Evolutionary conservation across 441 rosid genomes (phyloP), one percentile per base, ranked within the genome.

Genomic region (Syzygium syzygioides): DNA sequence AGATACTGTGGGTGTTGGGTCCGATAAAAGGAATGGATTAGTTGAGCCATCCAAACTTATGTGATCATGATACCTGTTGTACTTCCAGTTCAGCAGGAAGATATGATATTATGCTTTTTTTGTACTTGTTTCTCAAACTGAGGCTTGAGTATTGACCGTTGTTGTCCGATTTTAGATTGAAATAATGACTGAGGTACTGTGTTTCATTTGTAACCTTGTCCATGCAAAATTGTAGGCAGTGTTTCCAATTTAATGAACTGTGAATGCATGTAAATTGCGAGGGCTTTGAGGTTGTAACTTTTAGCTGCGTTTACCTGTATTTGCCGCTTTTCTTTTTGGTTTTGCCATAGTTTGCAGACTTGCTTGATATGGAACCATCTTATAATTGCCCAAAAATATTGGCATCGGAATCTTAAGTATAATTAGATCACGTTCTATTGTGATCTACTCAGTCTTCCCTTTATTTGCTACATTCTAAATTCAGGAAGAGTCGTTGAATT

Each of bases 401-500:
- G 10, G 52, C 30, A 1, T 76, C 7, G 4, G 52, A 71, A 71
- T 37, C 52, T 20, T 37, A 37, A 76, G 53, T 13, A 23, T 76
- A 76, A n/a, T 76, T 23, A 76, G 52, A 76, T 41, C 7, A n/a
- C 28, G 15, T 85, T 53, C 87, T 32, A 32, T 41, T 32, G 55
- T 85, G 30, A 52, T 54, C 45, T 32, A 26, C 50, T 54, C 48
- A 57, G 37, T 54, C 59, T n/a, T 52, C 48, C 34, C 28, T 85
- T 56, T 34, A 85, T 85, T 34, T 85, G 66, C n/a, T 7, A 23
- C 83, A 1, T 1, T 53, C 90, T 94, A 92, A 92, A 93, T 90
- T 79, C 96, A 98, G 99, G 99, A 90, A 96, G 98, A 93, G 92
- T 97, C 86, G 94, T 95, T 88, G 99, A 97, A 88, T 92, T 98